A percentile compares a stretch with the other conserved stretches of the same genome.
Evolutionary conservation across 345 rosid genomes (phyloP).

Genomic region (Xanthoceras sorbifolium): DNA sequence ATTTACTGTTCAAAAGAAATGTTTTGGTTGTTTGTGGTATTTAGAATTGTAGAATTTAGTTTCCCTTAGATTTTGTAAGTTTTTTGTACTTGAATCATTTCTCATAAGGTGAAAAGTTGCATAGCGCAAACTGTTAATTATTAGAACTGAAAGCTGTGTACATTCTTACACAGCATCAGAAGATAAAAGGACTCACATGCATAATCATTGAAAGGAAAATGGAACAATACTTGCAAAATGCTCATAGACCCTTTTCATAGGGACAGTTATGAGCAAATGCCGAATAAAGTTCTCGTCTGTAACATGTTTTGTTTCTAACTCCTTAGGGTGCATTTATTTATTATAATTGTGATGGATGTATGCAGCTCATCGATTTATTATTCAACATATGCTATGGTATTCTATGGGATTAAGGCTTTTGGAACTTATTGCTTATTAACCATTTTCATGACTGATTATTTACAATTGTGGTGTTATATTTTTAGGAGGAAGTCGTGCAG

Average conservation of each 20-base stretch:
- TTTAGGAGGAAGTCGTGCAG: conserved; percentile 47
- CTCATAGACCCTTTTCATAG: not conserved
- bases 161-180: no score
- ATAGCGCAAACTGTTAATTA: not conserved
- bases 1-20: no score
- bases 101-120: not conserved
- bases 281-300: not conserved
- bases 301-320: not conserved
- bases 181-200: not conserved
- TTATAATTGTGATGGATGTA: not conserved
- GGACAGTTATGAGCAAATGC: not conserved
- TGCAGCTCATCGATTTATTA: not conserved
- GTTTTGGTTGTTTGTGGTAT: not conserved
- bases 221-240: not conserved
- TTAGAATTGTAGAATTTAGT: not conserved
- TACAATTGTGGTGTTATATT: conserved; percentile 12
- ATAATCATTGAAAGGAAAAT: not conserved
- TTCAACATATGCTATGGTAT: not conserved
- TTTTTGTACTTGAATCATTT: not conserved
- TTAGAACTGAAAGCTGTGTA: not conserved
- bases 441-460: not conserved
- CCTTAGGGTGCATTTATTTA: not conserved
- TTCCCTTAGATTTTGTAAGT: not conserved
- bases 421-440: conserved; percentile 9
- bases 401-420: not conserved